Base-by-base conservation (phyloP, 202 grass and related monocot species). In the Dendrocalamus latiflorus region DNA sequence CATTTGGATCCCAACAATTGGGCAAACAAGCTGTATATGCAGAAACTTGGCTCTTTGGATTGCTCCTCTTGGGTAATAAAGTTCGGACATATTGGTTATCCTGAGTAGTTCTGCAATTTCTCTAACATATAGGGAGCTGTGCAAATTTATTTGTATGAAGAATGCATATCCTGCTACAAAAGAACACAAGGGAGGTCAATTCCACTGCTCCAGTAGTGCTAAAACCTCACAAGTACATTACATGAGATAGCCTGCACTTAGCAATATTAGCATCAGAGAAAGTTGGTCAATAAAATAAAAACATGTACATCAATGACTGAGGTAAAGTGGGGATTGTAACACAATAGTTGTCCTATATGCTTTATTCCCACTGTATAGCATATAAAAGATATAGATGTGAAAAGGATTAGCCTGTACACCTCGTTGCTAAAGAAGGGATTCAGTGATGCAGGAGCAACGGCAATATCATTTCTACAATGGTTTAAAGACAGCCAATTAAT, bases 401-500 rank as follows among this genome's bases (percentile, higher is more conserved):
- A 68, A n/a, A 7, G 53, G 3, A 68, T 68, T 58, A 63, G 30
- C 28, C 43, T 72, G 65, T 79, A 54, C 56, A 72, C 70, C 42
- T 26, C 18, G 6, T 72, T 50, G 75, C 55, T 12, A 56, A 85
- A 58, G 60, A 85, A 57, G 60, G 37, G 48, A 57, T 55, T 85
- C n/a, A 1, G 4, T 24, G 41, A 41, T 70, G 54, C 67, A 43
- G 21, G 44, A 70, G n/a, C 13, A 28, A 39, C 16, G n/a, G 24
- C 61, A 37, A 33, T 43, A 57, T 60, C 16, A 24, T 30, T 65
- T 71, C 20, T 4, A 4, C 44, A 24, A 9, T 42, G 63, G 39
- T 53, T 62, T 16, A 48, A 44, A 79, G n/a, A 77, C 34, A 20
- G 3, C 47, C 24, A 50, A 34, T 70, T 78, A 87, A 83, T 72